Percentiles rank a stretch among this genome's conserved stretches.
phyloP scores from a whole-genome alignment of 768 basidiomycete species.

The Gloeophyllum trabeum region DNA sequence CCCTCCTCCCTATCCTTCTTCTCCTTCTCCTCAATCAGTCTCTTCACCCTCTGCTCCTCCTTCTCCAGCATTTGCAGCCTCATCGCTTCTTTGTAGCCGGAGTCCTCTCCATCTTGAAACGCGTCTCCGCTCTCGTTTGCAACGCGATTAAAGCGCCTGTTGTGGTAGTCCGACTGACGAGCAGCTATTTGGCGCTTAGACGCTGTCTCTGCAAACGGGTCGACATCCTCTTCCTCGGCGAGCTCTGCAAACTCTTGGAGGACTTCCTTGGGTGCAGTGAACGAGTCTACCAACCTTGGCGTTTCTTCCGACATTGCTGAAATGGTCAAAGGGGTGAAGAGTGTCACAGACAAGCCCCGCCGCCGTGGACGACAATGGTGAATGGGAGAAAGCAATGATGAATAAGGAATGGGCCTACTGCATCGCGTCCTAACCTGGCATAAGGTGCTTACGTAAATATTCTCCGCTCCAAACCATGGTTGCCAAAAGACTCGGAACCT shows the following conservation, averaged over 20 bases:
- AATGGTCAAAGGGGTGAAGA: no score
- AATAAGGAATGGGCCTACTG: no score
- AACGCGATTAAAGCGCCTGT: slow-evolving; percentile 78
- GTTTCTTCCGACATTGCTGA: neutral
- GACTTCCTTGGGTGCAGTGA: slow-evolving; percentile 87
- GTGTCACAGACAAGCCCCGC: no score
- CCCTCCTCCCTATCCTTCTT: slow-evolving; percentile 60
- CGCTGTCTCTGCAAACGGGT: slow-evolving; percentile 89
- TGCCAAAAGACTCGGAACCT: no score
- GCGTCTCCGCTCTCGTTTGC: slow-evolving; percentile 76
- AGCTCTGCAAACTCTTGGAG: slow-evolving; percentile 89
- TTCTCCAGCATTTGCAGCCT: slow-evolving; percentile 81
- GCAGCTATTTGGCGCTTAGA: slow-evolving; percentile 89
- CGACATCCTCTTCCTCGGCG: slow-evolving; percentile 87
- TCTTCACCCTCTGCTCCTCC: slow-evolving; percentile 78
- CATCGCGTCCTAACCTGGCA: no score
- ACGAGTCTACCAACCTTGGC: slow-evolving; percentile 50
- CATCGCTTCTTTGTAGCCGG: slow-evolving; percentile 96
- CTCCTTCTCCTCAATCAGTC: slow-evolving; percentile 85
- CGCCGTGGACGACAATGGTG: no score
- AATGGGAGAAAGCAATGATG: no score
- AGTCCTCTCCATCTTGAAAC: slow-evolving; percentile 58
- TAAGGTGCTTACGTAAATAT: no score
- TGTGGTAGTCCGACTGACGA: slow-evolving; percentile 92
- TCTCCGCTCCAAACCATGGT: no score